Evolutionary conservation across 495 filamentous ascomycete genomes (phyloP).

Genomic region (Filosporella fistucella): DNA sequence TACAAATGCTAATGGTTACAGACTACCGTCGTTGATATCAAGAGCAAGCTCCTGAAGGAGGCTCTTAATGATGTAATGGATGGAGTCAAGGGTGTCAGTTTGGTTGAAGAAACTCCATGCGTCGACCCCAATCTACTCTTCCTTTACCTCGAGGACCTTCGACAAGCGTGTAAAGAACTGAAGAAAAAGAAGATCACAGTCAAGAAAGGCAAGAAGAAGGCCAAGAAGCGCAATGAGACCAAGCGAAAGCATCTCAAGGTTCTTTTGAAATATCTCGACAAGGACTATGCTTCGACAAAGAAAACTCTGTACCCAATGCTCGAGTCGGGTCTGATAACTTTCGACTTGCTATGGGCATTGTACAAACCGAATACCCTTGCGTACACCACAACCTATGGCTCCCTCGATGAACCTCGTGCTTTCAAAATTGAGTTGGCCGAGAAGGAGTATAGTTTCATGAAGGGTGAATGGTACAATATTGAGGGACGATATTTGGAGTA

Average conservation of each 20-base stretch:
- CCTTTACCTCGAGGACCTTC: constrained; percentile 76
- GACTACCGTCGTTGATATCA: constrained; percentile 68
- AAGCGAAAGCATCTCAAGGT: constrained; percentile 71
- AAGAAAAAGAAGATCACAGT: constrained; percentile 50
- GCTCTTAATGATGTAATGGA: constrained; percentile 73
- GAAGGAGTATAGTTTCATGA: constrained; percentile 67
- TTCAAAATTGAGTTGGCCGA: constrained; percentile 83
- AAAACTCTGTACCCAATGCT: constrained; percentile 81
- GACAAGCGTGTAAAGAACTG: constrained; percentile 58
- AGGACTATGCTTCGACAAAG: constrained; percentile 74
- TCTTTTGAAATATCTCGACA: constrained; percentile 75
- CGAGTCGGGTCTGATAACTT: constrained; percentile 82
- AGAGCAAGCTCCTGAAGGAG: constrained; percentile 73
- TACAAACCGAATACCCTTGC: constrained; percentile 88
- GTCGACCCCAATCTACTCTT: constrained; percentile 88
- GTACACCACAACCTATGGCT: constrained; percentile 77
- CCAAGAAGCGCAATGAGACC: constrained; percentile 60
- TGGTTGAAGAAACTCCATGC: constrained; percentile 75
- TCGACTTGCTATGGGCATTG: constrained; percentile 84
- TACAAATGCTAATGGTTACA: constrained; percentile 4
- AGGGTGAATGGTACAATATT: constrained; percentile 74
- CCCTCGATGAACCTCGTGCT: constrained; percentile 76
- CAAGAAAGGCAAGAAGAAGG: constrained; percentile 53
- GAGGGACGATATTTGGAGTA: constrained; percentile 79
- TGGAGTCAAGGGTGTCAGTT: constrained; percentile 72